A percentile compares a stretch with the other conserved stretches of the same genome.
phyloP scores from a whole-genome alignment of 176 grass and related monocot genomes.

The Carex myosuroides region DNA sequence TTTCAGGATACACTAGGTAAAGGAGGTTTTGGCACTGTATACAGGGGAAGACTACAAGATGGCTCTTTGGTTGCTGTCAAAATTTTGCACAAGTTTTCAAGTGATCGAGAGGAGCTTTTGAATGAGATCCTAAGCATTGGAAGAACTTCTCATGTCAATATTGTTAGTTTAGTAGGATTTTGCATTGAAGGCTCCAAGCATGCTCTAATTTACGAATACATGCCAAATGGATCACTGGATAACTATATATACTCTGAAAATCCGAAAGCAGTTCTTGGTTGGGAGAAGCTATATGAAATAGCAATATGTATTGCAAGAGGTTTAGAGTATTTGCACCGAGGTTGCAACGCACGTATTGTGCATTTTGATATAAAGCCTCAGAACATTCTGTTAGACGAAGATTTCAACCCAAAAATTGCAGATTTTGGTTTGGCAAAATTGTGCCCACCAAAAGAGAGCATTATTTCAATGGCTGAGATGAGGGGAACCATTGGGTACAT shows the following conservation, averaged over 20 bases:
- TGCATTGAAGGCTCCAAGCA: not conserved
- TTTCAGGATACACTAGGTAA: constrained; percentile 43
- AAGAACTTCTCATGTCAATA: not conserved
- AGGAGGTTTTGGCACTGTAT: not conserved
- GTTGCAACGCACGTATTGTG: not conserved
- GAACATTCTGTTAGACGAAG: not conserved
- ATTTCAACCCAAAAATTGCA: not conserved
- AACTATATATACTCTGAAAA: not conserved
- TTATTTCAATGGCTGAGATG: not conserved
- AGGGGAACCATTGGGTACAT: not conserved
- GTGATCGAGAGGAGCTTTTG: not conserved
- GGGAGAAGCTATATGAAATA: not conserved
- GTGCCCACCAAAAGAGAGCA: not conserved
- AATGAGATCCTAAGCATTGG: not conserved
- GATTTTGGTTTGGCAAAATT: not conserved
- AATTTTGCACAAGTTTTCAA: not conserved
- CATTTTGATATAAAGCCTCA: not conserved
- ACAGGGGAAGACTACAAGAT: not conserved
- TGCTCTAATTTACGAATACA: not conserved
- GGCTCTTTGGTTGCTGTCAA: not conserved
- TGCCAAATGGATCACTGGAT: not conserved
- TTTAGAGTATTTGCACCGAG: not conserved
- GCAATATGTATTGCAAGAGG: not conserved
- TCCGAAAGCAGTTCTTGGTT: not conserved
- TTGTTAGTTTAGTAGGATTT: not conserved